Percentiles rank a stretch among this genome's conserved stretches.
phyloP scores from a whole-genome alignment of 768 basidiomycete genomes.

The Pleurotus sapidus region DNA sequence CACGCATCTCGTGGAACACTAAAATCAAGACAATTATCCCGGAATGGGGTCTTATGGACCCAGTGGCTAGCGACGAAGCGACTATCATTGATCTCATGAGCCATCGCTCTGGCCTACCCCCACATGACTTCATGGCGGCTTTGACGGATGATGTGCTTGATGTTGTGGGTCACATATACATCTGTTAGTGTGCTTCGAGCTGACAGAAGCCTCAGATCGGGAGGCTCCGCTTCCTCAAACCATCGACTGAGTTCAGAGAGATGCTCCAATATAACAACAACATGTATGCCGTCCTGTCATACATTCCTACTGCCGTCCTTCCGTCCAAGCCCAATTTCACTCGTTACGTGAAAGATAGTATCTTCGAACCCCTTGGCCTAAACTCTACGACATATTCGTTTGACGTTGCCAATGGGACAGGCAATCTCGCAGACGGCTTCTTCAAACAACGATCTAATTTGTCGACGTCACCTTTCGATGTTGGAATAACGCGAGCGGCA shows the following conservation, averaged over 20 bases:
- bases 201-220: slow-evolving; percentile 10
- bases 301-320: slow-evolving; percentile 17
- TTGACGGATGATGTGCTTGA: background rate
- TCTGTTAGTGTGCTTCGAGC: background rate
- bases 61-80: slow-evolving; percentile 14
- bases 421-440: slow-evolving; percentile 22
- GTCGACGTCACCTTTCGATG: slow-evolving; percentile 17
- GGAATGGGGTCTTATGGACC: slow-evolving; percentile 20
- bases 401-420: slow-evolving; percentile 19
- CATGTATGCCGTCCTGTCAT: slow-evolving; percentile 22
- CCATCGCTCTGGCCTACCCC: slow-evolving; percentile 24
- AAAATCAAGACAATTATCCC: slow-evolving; percentile 21
- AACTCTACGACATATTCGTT: slow-evolving; percentile 24
- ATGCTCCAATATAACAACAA: slow-evolving; percentile 22
- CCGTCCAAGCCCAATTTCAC: slow-evolving; percentile 15
- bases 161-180: background rate
- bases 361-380: slow-evolving; percentile 24
- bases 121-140: slow-evolving; percentile 13
- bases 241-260: slow-evolving; percentile 23
- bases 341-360: slow-evolving; percentile 23
- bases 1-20: slow-evolving; percentile 18
- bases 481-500: slow-evolving; percentile 15
- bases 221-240: slow-evolving; percentile 16
- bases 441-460: slow-evolving; percentile 15
- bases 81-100: slow-evolving; percentile 23